Conservation (phyloP, 2,329 filamentous ascomycete genomes). For the Diaporthe vexans region DNA sequence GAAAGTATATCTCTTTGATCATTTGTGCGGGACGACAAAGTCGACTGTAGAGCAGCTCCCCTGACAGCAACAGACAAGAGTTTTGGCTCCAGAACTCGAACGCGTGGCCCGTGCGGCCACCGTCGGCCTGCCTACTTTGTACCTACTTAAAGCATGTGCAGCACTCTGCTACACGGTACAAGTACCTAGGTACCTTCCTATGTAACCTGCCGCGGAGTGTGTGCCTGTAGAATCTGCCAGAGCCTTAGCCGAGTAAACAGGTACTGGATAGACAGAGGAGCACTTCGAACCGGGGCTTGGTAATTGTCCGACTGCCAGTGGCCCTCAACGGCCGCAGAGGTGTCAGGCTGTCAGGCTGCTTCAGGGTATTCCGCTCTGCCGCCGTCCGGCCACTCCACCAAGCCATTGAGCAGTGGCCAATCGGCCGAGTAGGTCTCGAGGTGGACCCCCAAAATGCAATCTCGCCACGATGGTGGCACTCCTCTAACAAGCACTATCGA, state of each 20-base stretch:
- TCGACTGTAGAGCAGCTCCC: neutral
- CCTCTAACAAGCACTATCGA: constrained; percentile 6
- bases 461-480: constrained; percentile 23
- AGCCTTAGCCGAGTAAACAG: no score
- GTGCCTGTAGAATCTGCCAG: no score
- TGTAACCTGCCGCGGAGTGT: no score
- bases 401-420: constrained; percentile 16
- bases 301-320: constrained; percentile 2
- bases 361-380: neutral
- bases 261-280: no score
- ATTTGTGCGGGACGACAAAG: neutral
- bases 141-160: no score
- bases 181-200: no score
- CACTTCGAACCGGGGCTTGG: neutral
- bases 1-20: neutral
- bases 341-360: no score
- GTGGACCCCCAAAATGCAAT: constrained; percentile 10
- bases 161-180: no score
- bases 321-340: neutral
- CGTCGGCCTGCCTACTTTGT: no score
- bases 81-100: neutral
- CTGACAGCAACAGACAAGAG: neutral
- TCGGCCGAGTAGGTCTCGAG: constrained; percentile 18
- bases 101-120: neutral
- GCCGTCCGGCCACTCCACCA: constrained; percentile 7